Conservation (phyloP, 2,329 filamentous ascomycete species). For the Colletotrichum abscissum region DNA sequence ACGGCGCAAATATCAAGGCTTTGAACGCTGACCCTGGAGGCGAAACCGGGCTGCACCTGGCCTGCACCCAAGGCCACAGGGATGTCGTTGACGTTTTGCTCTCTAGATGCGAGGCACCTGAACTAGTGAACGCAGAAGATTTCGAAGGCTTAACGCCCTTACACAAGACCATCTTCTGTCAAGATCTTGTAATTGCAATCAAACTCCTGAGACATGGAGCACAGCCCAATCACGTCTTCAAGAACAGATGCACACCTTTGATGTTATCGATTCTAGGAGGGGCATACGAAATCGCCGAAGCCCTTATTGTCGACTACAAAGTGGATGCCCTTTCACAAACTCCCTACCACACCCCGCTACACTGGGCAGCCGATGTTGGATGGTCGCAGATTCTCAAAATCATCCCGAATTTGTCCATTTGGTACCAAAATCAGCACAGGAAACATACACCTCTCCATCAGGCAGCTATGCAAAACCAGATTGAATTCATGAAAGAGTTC, state of each 20-base stretch:
- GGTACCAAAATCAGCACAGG: neutral
- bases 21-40: neutral
- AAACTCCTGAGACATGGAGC: neutral
- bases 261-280: neutral
- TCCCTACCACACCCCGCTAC: too few species aligned
- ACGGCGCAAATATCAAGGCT: neutral
- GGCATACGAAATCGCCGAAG: neutral
- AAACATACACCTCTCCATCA: too few species aligned
- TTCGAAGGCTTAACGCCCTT: neutral
- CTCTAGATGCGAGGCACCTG: too few species aligned
- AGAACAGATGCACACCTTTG: neutral
- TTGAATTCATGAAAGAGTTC: too few species aligned
- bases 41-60: neutral
- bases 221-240: neutral
- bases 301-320: neutral
- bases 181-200: neutral
- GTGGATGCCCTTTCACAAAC: too few species aligned
- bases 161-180: neutral
- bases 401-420: neutral
- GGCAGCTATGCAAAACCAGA: too few species aligned
- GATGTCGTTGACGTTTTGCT: neutral
- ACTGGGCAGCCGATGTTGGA: too few species aligned
- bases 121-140: neutral
- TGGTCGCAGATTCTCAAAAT: neutral
- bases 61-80: accelerated